Conservation (phyloP, 2,329 filamentous ascomycete species). For the Aspergillus chevalieri region DNA sequence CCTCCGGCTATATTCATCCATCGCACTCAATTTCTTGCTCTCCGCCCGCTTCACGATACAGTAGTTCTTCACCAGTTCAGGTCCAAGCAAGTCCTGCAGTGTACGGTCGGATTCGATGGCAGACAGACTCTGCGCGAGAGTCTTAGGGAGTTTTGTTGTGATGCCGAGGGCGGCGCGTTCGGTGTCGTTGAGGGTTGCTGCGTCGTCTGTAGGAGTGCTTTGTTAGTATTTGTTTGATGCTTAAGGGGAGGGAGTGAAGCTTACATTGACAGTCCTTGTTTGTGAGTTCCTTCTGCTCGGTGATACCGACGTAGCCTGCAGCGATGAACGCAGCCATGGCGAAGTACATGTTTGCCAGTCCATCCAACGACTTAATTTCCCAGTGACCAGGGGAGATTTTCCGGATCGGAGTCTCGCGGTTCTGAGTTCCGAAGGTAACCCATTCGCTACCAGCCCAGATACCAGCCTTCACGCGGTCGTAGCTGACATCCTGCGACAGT, state of each 20-base stretch:
- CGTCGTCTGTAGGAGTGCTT: slow-evolving; percentile 21
- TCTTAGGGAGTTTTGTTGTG: slow-evolving; percentile 29
- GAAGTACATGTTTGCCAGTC: slow-evolving; percentile 71
- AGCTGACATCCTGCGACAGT: slow-evolving; percentile 60
- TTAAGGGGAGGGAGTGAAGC: slow-evolving; percentile 1
- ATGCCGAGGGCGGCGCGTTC: slow-evolving; percentile 32
- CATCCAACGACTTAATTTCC: slow-evolving; percentile 75
- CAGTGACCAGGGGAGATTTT: slow-evolving; percentile 63
- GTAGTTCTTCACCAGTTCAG: slow-evolving; percentile 21
- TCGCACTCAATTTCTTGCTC: slow-evolving; percentile 22
- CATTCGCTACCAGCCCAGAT: slow-evolving; percentile 72
- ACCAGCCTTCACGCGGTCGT: slow-evolving; percentile 62
- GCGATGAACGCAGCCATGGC: slow-evolving; percentile 57
- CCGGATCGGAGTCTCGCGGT: slow-evolving; percentile 68
- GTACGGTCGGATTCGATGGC: slow-evolving; percentile 24
- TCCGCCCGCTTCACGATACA: slow-evolving; percentile 30
- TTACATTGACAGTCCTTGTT: slow-evolving; percentile 29
- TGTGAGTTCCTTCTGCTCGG: slow-evolving; percentile 17
- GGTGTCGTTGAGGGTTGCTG: slow-evolving; percentile 23
- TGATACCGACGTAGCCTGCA: slow-evolving; percentile 54
- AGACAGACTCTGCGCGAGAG: slow-evolving; percentile 28
- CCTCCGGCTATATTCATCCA: slow-evolving; percentile 26
- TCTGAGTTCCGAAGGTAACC: slow-evolving; percentile 76
- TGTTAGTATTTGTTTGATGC: neutral
- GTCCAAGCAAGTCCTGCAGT: slow-evolving; percentile 25